Evolutionary conservation across 768 basidiomycete genomes (phyloP).

Genomic region (Macrolepiota dolichaula): DNA sequence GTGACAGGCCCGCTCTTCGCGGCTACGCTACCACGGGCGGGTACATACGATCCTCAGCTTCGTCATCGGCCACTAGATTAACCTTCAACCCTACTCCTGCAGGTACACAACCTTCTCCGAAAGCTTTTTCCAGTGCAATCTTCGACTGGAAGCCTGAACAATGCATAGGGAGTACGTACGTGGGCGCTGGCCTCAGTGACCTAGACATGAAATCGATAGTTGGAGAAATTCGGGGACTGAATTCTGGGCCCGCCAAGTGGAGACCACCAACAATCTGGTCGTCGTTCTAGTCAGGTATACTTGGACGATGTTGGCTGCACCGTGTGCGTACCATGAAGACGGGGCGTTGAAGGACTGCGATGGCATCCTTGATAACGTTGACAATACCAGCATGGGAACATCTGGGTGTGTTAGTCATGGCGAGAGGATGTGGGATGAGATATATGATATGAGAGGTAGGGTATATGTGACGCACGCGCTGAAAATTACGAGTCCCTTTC

Average conservation of each 20-base stretch:
- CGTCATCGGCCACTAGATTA: constrained; percentile 47
- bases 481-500: constrained; percentile 80
- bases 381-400: constrained; percentile 78
- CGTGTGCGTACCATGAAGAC: constrained; percentile 61
- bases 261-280: constrained; percentile 73
- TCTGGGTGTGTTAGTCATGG: constrained; percentile 22
- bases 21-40: constrained; percentile 11
- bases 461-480: constrained; percentile 58
- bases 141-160: constrained; percentile 81
- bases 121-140: constrained; percentile 59
- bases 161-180: constrained; percentile 80
- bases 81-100: constrained; percentile 72
- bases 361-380: constrained; percentile 75
- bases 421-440: not conserved
- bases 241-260: constrained; percentile 75
- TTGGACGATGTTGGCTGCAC: not conserved
- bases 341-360: constrained; percentile 58
- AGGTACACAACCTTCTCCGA: constrained; percentile 77
- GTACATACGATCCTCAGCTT: constrained; percentile 35
- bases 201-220: constrained; percentile 71
- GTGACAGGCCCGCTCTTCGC: not conserved
- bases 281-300: not conserved
- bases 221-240: constrained; percentile 55
- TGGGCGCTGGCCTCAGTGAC: constrained; percentile 58
- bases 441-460: not conserved